Evolutionary conservation across 2,329 filamentous ascomycete species (phyloP), one percentile per base, ranked within the genome.

Genomic region (Colletotrichum salicis): DNA sequence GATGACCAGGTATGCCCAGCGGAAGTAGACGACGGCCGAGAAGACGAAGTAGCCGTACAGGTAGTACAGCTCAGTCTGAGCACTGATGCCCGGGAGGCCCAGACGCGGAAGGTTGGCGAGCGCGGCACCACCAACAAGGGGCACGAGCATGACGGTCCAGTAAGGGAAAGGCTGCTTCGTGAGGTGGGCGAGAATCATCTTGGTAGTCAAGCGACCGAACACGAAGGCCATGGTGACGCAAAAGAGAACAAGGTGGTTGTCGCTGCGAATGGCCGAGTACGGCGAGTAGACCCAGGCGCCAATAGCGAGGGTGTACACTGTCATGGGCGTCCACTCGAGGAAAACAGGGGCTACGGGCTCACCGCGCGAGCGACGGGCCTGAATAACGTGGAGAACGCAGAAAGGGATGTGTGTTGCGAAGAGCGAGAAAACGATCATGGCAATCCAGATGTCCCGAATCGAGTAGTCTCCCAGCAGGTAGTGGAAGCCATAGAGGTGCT

Each of bases 131-230:
- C 93, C 93, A 59, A 98, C 88, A 51, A 99, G 90, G 8, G 96
- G 96, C 41, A 89, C 90, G 48, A 98, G 87, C 89, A 98, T 93
- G 60, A 96, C 89, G 12, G 96, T 98, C 95, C 95, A 98, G 87
- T 94, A 97, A 1, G 96, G 96, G 83, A 98, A 99, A 4, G 96
- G 94, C 81, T 98, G 96, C 74, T 91, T 91, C 2, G 96, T 96
- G 63, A 99, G 87, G 82, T 99, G 96, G 3, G 96, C 96, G 22
- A 99, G 91, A 79, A 99, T 99, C 82, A 98, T 98, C 86, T 98
- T 99, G 51, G 96, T 99, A 0, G 96, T 98, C 92, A 99, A 95
- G 76, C 96, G 93, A 45, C 96, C 96, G 81, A 99, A 98, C 71
- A 98, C 96, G 77, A 98, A 95, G n/a, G 94, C 93, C 87, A 98